phyloP scores from a whole-genome alignment of 1,139 yeast species.

The Hyphopichia khmerensis region DNA sequence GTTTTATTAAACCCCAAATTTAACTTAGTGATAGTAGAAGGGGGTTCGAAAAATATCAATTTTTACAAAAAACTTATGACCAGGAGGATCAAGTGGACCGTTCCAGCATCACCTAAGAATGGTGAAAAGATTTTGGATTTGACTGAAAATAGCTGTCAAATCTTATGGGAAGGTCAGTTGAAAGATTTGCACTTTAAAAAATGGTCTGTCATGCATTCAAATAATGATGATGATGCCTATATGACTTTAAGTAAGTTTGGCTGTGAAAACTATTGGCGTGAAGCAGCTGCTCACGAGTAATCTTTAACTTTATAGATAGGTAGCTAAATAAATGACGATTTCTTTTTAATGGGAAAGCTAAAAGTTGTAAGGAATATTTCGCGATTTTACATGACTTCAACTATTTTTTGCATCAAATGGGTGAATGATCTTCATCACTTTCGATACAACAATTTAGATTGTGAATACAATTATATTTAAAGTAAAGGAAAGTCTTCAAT shows the following conservation, averaged over 20 bases:
- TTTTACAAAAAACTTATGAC: slow-evolving; percentile 63
- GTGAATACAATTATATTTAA: too few species aligned
- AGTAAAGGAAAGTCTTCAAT: too few species aligned
- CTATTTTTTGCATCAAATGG: too few species aligned
- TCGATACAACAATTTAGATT: too few species aligned
- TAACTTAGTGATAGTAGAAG: slow-evolving; percentile 69
- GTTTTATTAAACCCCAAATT: slow-evolving; percentile 42
- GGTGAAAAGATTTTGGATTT: slow-evolving; percentile 28
- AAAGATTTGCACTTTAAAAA: slow-evolving; percentile 51
- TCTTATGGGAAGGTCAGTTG: slow-evolving; percentile 79
- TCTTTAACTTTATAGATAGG: too few species aligned
- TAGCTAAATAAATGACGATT: too few species aligned
- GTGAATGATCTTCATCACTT: too few species aligned
- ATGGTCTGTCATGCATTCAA: slow-evolving; percentile 58
- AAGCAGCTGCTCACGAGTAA: slow-evolving; percentile 28
- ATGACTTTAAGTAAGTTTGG: slow-evolving; percentile 50
- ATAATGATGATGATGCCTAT: slow-evolving; percentile 54
- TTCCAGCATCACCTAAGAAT: slow-evolving; percentile 26
- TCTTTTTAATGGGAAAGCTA: too few species aligned
- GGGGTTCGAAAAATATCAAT: slow-evolving; percentile 59
- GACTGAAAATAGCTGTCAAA: slow-evolving; percentile 46
- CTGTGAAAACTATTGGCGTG: slow-evolving; percentile 62
- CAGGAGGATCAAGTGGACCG: slow-evolving; percentile 71
- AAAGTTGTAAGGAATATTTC: too few species aligned
- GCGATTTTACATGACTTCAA: too few species aligned